Base-by-base conservation (phyloP, 2,329 filamentous ascomycete genomes). In the Tolypocladium album region DNA sequence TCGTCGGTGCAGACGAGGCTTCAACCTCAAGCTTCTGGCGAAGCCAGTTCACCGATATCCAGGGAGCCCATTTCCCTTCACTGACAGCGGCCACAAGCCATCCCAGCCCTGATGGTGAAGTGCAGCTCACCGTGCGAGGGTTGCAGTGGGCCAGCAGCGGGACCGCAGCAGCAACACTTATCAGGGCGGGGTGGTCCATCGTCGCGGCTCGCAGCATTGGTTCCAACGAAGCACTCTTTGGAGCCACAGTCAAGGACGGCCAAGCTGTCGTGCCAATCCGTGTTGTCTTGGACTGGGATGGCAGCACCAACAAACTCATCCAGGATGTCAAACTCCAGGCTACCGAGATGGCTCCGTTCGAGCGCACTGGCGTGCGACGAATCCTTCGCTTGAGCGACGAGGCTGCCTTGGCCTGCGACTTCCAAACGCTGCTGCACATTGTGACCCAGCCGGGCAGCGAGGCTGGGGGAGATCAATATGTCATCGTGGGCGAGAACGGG, bases 121-220 rank as follows among this genome's bases (percentile, higher is more conserved):
- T 59, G 15, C 20, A 27, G 2, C n/a, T 59, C 8, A 22, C 17
- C 4, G 12, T 61, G 17, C 24, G 40, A 17, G 43, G n/a, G 1
- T 27, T 61, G 8, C 42, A 53, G 2, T 59, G 52, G 60, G 20
- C 38, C 2, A 8, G 22, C 4, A 45, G 38, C 27, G 38, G 27
- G 38, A 45, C 24, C 22, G 9, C 53, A 2, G 36, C 45, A 17
- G 53, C 55, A 7, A 64, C 60, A 4, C 42, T 64, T 7, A 56
- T 65, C 22, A 61, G 64, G 34, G 61, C 63, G 17, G 66, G 66
- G 6, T 68, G 66, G 66, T 60, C 66, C 2, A 52, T 79, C 7
- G 67, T 76, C 2, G 67, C 74, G 2, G 69, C 70, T 0, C 63
- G 72, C 1, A 74, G 75, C 59, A 69, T 75, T 62, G 70, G 24